phyloP scores from a whole-genome alignment of 805 yeast genomes.

The Saturnispora halmiae region DNA sequence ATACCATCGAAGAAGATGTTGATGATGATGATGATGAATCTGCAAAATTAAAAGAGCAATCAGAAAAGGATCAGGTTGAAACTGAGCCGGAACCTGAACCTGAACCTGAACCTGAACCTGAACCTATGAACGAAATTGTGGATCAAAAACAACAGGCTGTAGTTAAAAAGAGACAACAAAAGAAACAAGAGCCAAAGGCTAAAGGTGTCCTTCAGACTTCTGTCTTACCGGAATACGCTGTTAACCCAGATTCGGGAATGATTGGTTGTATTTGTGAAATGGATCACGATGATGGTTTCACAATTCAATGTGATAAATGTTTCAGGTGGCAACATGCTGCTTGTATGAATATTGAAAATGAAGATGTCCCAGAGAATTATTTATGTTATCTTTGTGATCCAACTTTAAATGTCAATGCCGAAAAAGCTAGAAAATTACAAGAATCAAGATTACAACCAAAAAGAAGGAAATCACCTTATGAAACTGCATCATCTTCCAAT shows the following conservation, averaged over 20 bases:
- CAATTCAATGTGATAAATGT: conserved; percentile 90
- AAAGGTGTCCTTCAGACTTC: too few relatives aligned
- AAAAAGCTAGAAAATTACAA: conserved; percentile 27
- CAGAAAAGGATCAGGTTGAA: not conserved
- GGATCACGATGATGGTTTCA: conserved; percentile 86
- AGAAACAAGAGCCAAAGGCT: not conserved
- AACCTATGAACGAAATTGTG: not conserved
- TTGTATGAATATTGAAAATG: conserved; percentile 72
- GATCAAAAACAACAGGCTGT: not conserved
- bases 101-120: not conserved
- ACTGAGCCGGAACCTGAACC: not conserved
- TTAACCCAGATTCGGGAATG: conserved; percentile 72
- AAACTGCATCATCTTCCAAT: conserved; percentile 5
- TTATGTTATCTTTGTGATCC: conserved; percentile 68
- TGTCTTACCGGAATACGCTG: conserved; percentile 48
- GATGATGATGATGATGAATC: not conserved
- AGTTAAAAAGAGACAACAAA: not conserved
- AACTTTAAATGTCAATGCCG: conserved; percentile 33
- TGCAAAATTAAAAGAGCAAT: not conserved
- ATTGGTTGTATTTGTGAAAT: conserved; percentile 86
- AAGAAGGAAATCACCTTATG: conserved; percentile 21
- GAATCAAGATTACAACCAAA: conserved; percentile 30
- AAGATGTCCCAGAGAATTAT: conserved; percentile 75
- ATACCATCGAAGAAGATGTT: not conserved
- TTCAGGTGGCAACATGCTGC: conserved; percentile 91